Percentiles rank a stretch among this genome's conserved stretches.
Evolutionary conservation across 148 eudicot species (phyloP).

Genomic region (Cornus controversa): DNA sequence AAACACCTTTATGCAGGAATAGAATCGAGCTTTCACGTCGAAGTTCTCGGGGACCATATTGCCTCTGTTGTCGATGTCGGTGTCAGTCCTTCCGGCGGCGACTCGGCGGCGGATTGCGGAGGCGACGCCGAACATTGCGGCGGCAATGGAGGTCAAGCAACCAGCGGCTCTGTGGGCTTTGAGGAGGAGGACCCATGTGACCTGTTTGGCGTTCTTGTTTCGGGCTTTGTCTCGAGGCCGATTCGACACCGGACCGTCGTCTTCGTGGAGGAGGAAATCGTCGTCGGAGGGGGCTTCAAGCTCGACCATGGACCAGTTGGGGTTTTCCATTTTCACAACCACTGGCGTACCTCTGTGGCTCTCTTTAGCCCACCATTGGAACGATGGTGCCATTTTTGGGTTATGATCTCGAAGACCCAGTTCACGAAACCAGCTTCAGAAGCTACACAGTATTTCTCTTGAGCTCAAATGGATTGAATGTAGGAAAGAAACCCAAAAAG

Average conservation of each 20-base stretch:
- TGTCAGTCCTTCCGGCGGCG: constrained; percentile 62
- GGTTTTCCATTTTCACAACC: constrained; percentile 90
- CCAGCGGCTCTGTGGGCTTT: constrained; percentile 89
- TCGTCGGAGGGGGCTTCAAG: constrained; percentile 48
- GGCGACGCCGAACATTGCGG: constrained; percentile 45
- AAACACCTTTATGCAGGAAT: constrained; percentile 26
- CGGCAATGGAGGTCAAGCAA: constrained; percentile 59
- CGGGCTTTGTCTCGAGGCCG: constrained; percentile 25
- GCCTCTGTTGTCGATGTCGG: constrained; percentile 13
- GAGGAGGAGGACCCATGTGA: constrained; percentile 81
- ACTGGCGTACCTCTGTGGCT: constrained; percentile 80
- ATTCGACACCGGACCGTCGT: constrained; percentile 9
- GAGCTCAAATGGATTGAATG: constrained; percentile 8
- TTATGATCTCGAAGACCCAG: constrained; percentile 4
- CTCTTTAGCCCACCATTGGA: constrained; percentile 64
- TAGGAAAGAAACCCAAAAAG: constrained; percentile 10
- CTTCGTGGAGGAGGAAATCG: constrained; percentile 36
- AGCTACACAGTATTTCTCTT: neutral
- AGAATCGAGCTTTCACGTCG: constrained; percentile 15
- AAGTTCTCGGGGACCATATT: neutral
- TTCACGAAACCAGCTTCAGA: neutral
- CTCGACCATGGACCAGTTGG: constrained; percentile 91
- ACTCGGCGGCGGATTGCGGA: constrained; percentile 69
- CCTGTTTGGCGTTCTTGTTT: constrained; percentile 75
- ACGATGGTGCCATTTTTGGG: constrained; percentile 52